These are phyloP conservation scores for Nigrospora oryzae DNA, from an alignment of 2,329 filamentous ascomycete species.

Conservation along the genomic window DNA sequence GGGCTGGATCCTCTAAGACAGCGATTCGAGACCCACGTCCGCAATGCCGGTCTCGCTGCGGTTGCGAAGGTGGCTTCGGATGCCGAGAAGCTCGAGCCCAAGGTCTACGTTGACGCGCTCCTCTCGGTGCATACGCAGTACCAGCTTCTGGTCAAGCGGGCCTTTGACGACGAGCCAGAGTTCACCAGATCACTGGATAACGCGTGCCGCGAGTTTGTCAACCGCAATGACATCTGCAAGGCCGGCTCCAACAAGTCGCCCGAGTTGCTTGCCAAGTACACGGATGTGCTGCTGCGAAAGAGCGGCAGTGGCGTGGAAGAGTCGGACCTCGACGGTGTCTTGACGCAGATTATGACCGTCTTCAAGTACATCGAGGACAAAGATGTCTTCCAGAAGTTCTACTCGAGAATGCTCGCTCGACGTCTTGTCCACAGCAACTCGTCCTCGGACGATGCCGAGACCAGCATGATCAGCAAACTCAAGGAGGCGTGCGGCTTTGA, in stretches of 20 bases:
- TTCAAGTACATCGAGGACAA: constrained; percentile 99
- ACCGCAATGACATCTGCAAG: constrained; percentile 94
- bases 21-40: constrained; percentile 86
- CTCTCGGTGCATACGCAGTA: constrained; percentile 94
- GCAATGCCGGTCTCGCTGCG: constrained; percentile 78
- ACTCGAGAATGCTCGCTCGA: constrained; percentile 91
- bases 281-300: constrained; percentile 86
- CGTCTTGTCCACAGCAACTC: constrained; percentile 92
- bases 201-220: constrained; percentile 95
- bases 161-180: constrained; percentile 91
- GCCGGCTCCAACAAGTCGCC: constrained; percentile 89
- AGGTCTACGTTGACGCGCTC: constrained; percentile 91
- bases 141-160: constrained; percentile 79
- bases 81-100: constrained; percentile 86
- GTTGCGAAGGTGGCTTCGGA: constrained; percentile 87
- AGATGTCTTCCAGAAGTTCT: constrained; percentile 99
- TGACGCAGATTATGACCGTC: constrained; percentile 95
- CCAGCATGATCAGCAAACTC: constrained; percentile 98
- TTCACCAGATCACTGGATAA: constrained; percentile 96
- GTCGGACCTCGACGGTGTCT: constrained; percentile 79
- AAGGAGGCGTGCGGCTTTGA: constrained; percentile 98
- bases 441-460: constrained; percentile 94
- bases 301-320: constrained; percentile 89
- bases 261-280: constrained; percentile 90
- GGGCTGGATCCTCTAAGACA: constrained; percentile 81